phyloP scores from a whole-genome alignment of 2,329 filamentous ascomycete genomes.

The Leptographium lundbergii region DNA sequence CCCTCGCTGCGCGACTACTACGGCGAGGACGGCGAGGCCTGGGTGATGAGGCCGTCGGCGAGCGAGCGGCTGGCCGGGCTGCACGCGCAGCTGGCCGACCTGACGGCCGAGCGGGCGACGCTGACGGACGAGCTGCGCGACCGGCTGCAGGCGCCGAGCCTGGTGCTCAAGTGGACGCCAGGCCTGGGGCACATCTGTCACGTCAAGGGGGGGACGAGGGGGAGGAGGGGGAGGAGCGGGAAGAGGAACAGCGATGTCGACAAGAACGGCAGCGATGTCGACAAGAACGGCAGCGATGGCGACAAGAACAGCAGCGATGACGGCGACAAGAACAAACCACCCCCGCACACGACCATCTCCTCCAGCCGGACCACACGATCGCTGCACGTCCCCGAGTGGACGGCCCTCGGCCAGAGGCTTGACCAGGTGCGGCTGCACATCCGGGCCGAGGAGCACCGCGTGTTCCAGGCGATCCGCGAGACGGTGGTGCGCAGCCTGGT shows the following conservation, averaged over 20 bases:
- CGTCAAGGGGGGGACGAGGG: slow-evolving; percentile 65
- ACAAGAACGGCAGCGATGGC: neutral
- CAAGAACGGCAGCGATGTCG: neutral
- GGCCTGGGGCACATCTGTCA: slow-evolving; percentile 84
- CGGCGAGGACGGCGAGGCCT: slow-evolving; percentile 44
- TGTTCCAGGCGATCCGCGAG: slow-evolving; percentile 63
- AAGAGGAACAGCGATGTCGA: neutral
- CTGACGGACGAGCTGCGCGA: slow-evolving; percentile 51
- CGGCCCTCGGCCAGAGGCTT: slow-evolving; percentile 61
- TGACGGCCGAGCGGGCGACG: slow-evolving; percentile 45
- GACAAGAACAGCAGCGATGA: neutral
- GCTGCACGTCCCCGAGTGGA: slow-evolving; percentile 79
- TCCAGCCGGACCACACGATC: slow-evolving; percentile 75
- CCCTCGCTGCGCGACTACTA: slow-evolving; percentile 43
- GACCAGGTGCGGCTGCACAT: slow-evolving; percentile 70
- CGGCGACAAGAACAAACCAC: slow-evolving; percentile 7
- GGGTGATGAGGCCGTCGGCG: slow-evolving; percentile 56
- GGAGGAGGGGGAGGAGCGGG: too few relatives aligned
- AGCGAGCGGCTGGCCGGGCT: slow-evolving; percentile 52
- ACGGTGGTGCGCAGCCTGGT: slow-evolving; percentile 72
- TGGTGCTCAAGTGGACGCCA: slow-evolving; percentile 77
- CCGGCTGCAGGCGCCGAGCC: slow-evolving; percentile 46
- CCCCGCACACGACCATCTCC: slow-evolving; percentile 45
- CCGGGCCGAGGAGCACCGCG: slow-evolving; percentile 67
- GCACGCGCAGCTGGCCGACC: slow-evolving; percentile 50